Conservation (phyloP, 1,284 basidiomycete species). For the Pseudozyma thailandica region DNA sequence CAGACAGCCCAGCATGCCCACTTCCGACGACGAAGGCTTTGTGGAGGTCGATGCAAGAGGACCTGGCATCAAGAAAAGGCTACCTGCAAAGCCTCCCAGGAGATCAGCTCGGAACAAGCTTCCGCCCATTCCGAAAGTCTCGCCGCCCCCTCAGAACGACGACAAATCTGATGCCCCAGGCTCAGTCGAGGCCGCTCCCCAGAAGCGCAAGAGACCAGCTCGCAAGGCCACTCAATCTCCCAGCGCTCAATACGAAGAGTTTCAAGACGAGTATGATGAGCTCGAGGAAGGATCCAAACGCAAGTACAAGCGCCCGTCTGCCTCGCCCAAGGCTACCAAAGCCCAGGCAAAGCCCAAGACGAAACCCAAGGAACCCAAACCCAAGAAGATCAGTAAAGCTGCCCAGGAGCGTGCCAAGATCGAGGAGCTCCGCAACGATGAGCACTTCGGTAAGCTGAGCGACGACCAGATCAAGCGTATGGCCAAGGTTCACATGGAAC, state of each 20-base stretch:
- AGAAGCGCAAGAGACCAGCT: slow-evolving; percentile 15
- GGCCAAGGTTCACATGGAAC: slow-evolving; percentile 22
- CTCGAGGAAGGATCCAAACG: slow-evolving; percentile 26
- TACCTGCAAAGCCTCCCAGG: slow-evolving; percentile 1
- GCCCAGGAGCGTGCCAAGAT: slow-evolving; percentile 20
- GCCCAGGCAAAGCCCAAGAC: slow-evolving; percentile 1
- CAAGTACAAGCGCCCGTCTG: slow-evolving; percentile 20
- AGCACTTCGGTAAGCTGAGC: slow-evolving; percentile 30
- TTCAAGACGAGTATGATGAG: slow-evolving; percentile 20
- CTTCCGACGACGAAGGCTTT: slow-evolving; percentile 9
- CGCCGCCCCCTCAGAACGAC: background rate
- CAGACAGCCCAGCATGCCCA: background rate
- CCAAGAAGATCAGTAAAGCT: slow-evolving; percentile 30
- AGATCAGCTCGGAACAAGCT: slow-evolving; percentile 18
- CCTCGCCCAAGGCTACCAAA: slow-evolving; percentile 8
- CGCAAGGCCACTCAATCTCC: slow-evolving; percentile 9
- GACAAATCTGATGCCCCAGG: background rate
- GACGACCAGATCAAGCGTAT: slow-evolving; percentile 32
- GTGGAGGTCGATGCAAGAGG: slow-evolving; percentile 10
- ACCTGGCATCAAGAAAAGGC: slow-evolving; percentile 1
- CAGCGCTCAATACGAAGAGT: background rate
- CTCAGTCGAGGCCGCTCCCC: background rate
- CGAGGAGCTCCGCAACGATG: slow-evolving; percentile 27
- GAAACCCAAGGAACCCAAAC: slow-evolving; percentile 14
- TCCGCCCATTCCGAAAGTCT: slow-evolving; percentile 18